Conservation (phyloP, 1,284 basidiomycete genomes). For the Fomes fomentarius region DNA sequence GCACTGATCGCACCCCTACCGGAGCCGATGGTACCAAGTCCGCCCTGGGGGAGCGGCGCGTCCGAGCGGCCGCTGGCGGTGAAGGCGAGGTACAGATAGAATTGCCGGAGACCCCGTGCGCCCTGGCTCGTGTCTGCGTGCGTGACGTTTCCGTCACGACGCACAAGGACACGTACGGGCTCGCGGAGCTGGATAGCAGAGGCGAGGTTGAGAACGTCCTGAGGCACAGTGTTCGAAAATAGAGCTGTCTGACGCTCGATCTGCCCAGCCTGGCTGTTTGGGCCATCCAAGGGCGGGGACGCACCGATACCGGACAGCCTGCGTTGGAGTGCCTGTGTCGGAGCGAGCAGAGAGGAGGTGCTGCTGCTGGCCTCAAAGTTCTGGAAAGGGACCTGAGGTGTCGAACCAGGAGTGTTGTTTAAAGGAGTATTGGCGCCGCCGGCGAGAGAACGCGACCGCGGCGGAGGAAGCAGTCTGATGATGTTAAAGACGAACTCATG, state of each 20-base stretch:
- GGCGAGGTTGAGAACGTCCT: constrained; percentile 91
- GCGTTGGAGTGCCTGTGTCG: constrained; percentile 57
- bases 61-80: constrained; percentile 82
- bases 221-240: constrained; percentile 94
- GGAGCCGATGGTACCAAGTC: constrained; percentile 89
- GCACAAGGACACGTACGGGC: constrained; percentile 93
- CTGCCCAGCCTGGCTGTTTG: constrained; percentile 5
- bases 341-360: constrained; percentile 43
- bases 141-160: constrained; percentile 89
- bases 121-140: constrained; percentile 72
- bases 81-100: constrained; percentile 91
- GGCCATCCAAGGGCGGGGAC: constrained; percentile 28
- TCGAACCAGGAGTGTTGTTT: constrained; percentile 34
- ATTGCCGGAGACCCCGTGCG: constrained; percentile 87
- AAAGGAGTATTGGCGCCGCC: constrained; percentile 40
- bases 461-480: constrained; percentile 86
- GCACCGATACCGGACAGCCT: constrained; percentile 59
- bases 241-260: constrained; percentile 94
- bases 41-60: constrained; percentile 55
- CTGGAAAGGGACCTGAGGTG: constrained; percentile 45
- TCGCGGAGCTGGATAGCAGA: constrained; percentile 89
- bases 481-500: constrained; percentile 95
- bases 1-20: constrained; percentile 79
- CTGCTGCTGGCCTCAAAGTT: constrained; percentile 52
- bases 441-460: constrained; percentile 68